phyloP scores from a whole-genome alignment of 176 grass and related monocot species.

The Phyllostachys edulis region DNA sequence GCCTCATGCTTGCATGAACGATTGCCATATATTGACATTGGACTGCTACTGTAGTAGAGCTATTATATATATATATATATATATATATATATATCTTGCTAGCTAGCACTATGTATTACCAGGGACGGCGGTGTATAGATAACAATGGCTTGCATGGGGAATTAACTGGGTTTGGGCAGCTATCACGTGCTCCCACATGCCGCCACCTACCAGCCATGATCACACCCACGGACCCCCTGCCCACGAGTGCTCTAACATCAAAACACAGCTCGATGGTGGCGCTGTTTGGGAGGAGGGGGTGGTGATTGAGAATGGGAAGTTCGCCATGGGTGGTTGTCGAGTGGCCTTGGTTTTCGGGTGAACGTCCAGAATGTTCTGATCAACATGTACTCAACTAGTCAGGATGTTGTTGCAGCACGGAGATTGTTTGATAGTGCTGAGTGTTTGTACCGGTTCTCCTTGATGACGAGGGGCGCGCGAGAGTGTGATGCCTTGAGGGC shows the following conservation, averaged over 20 bases:
- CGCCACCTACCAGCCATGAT: slow-evolving; percentile 29
- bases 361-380: slow-evolving; percentile 80
- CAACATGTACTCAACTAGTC: slow-evolving; percentile 76
- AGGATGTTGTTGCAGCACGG: slow-evolving; percentile 53
- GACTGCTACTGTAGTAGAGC: no score
- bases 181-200: slow-evolving; percentile 27
- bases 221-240: neutral
- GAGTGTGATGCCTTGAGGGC: no score
- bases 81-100: no score
- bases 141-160: neutral
- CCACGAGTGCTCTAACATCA: no score
- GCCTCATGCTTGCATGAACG: no score
- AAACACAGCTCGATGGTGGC: no score
- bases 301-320: slow-evolving; percentile 50
- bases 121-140: neutral
- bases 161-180: neutral
- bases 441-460: slow-evolving; percentile 69
- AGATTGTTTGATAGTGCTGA: slow-evolving; percentile 56
- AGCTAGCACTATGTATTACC: neutral
- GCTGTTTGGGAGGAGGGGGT: no score
- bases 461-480: no score
- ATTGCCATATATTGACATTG: no score
- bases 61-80: no score
- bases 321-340: slow-evolving; percentile 59
- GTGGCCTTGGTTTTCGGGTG: slow-evolving; percentile 54